Base-by-base conservation (phyloP, 2,329 filamentous ascomycete species). In the Penicillium sp. region DNA sequence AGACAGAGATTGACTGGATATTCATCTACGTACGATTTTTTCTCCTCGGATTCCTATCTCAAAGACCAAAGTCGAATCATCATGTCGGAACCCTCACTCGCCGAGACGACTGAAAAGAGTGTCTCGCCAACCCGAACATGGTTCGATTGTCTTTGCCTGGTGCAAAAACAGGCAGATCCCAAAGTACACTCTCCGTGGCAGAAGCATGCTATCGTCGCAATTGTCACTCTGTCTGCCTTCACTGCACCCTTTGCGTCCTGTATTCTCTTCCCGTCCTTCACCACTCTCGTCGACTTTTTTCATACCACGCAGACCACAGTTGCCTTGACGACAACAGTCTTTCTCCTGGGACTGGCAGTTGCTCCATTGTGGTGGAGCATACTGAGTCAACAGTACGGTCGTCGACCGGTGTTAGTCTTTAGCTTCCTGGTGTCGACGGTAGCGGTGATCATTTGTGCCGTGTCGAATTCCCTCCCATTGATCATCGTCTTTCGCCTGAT, bases 291-390 rank as follows among this genome's bases (percentile, higher is more conserved):
- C 2, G 36, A 44, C 3, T 58, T 60, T 13, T 66, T 72, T 48
- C 42, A 67, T 49, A 58, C 59, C 9, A 60, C 62, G 0, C 51
- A 64, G 2, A 66, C 67, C 0, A 56, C 68, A 11, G 64, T 66
- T 27, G 71, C 71, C 43, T 49, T 72, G 11, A 66, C 66, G 32
- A 63, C 70, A 0, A 66, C 69, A 0, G 58, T 72, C 46, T 71
- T 67, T 45, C 67, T 70, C 62, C 59, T 72, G 3, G 50, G 51
- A 40, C 51, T 71, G 59, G 60, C 62, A n/a, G 62, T 72, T 18
- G 68, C 67, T 45, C 69, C 69, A 4, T 59, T 72, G 0, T 72
- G 67, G 66, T 72, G 69, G 69, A 65, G 59, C 28, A 60, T 57
- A 25, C 65, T 72, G 47, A 64, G 61, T 25, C 69, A 73, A 47